Percentiles rank a stretch among this genome's conserved stretches.
Evolutionary conservation across 768 basidiomycete genomes (phyloP).

Genomic region (Boletus rubescentipes): DNA sequence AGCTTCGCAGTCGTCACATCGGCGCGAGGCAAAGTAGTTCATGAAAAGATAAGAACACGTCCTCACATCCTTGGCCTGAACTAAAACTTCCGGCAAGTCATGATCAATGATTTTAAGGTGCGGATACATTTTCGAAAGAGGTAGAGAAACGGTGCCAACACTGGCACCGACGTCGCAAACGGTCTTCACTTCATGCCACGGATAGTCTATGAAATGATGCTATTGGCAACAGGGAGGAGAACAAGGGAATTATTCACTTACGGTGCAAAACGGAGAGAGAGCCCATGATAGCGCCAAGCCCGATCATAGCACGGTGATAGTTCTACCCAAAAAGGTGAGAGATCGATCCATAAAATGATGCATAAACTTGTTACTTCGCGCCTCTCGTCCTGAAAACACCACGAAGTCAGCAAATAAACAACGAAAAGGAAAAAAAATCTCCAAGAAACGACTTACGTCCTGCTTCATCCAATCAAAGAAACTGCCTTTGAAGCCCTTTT

Average conservation of each 20-base stretch:
- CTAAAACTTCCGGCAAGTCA: constrained; percentile 30
- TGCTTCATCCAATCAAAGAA: constrained; percentile 26
- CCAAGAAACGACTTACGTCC: constrained; percentile 15
- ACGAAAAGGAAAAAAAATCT: background rate
- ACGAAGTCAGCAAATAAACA: background rate
- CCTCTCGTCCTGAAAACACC: constrained; percentile 8
- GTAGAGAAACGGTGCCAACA: constrained; percentile 28
- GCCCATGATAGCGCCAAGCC: constrained; percentile 20
- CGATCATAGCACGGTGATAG: constrained; percentile 26
- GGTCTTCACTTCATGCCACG: constrained; percentile 25
- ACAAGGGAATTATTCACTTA: constrained; percentile 1
- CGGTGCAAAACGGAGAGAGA: constrained; percentile 25
- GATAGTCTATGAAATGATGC: constrained; percentile 17
- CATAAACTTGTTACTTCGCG: constrained; percentile 8
- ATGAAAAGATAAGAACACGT: background rate
- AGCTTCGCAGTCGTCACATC: background rate
- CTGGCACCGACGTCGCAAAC: constrained; percentile 33
- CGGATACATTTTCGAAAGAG: constrained; percentile 26
- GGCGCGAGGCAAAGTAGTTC: background rate
- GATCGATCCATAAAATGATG: background rate
- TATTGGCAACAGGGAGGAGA: background rate
- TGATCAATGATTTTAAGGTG: constrained; percentile 28
- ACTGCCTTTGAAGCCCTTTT: constrained; percentile 13
- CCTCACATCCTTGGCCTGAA: constrained; percentile 20
- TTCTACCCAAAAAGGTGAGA: constrained; percentile 13